phyloP scores from a whole-genome alignment of 768 basidiomycete genomes.

The Tylopilus rubrobrunneus region DNA sequence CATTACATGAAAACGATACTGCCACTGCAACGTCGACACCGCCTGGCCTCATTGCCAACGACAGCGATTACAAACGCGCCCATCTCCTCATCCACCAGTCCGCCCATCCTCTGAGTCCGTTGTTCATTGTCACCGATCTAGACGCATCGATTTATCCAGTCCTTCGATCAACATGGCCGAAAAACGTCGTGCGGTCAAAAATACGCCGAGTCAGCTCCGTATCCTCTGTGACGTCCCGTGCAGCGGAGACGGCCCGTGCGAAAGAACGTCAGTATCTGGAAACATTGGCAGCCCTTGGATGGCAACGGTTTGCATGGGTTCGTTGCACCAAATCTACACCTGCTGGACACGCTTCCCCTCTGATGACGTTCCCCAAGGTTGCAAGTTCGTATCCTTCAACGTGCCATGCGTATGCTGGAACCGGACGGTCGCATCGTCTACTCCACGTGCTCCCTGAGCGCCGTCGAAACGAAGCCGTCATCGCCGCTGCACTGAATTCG shows the following conservation, averaged over 20 bases:
- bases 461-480: slow-evolving; percentile 96
- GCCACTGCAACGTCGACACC: slow-evolving; percentile 64
- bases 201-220: slow-evolving; percentile 53
- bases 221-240: slow-evolving; percentile 98
- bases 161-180: slow-evolving; percentile 37
- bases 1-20: slow-evolving; percentile 78
- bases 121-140: slow-evolving; percentile 92
- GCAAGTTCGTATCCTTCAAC: slow-evolving; percentile 87
- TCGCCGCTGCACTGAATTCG: slow-evolving; percentile 74
- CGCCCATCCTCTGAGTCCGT: slow-evolving; percentile 86
- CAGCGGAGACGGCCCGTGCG: slow-evolving; percentile 94
- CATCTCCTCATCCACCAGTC: slow-evolving; percentile 97
- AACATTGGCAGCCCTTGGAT: slow-evolving; percentile 81
- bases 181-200: slow-evolving; percentile 33
- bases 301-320: slow-evolving; percentile 90
- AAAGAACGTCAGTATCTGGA: slow-evolving; percentile 96
- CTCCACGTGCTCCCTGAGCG: slow-evolving; percentile 96
- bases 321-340: not conserved
- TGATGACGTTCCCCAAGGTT: slow-evolving; percentile 48
- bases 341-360: not conserved
- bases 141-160: slow-evolving; percentile 86
- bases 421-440: slow-evolving; percentile 89
- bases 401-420: slow-evolving; percentile 87
- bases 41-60: slow-evolving; percentile 89
- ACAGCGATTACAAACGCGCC: slow-evolving; percentile 89